phyloP scores from a whole-genome alignment of 2,329 filamentous ascomycete genomes.

The Lasiodiplodia hormozganensis region DNA sequence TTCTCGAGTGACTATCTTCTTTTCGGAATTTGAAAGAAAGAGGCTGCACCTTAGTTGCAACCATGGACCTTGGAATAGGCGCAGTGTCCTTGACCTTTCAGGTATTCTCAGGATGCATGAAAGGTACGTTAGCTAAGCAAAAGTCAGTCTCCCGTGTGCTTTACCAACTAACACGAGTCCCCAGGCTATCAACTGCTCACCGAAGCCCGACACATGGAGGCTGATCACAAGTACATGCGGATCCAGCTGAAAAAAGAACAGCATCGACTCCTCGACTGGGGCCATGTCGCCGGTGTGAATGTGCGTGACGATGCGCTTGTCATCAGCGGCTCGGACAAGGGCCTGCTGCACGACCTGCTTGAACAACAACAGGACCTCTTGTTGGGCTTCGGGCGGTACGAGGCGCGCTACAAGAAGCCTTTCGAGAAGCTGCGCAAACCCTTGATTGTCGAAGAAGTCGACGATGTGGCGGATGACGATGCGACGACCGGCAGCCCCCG shows the following conservation, averaged over 20 bases:
- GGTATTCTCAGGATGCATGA: constrained; percentile 46
- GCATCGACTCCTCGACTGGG: constrained; percentile 48
- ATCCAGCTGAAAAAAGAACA: constrained; percentile 48
- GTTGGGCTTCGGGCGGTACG: constrained; percentile 40
- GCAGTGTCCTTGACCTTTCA: constrained; percentile 45
- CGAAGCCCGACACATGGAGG: constrained; percentile 43
- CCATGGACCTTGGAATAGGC: constrained; percentile 32
- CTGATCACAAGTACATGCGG: constrained; percentile 43
- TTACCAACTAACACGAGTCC: not conserved
- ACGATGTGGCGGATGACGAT: constrained; percentile 28
- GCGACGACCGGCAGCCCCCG: not conserved
- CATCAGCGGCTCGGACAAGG: constrained; percentile 43
- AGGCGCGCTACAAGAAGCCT: constrained; percentile 39
- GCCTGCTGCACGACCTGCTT: constrained; percentile 44
- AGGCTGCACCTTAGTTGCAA: not conserved
- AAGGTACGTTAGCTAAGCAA: constrained; percentile 32
- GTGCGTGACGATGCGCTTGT: constrained; percentile 42
- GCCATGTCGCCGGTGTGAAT: constrained; percentile 41
- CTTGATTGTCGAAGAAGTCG: constrained; percentile 37
- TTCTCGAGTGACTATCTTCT: not conserved
- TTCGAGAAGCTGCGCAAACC: constrained; percentile 39
- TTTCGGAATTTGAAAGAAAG: not conserved
- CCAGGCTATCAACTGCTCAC: constrained; percentile 48
- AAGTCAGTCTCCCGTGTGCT: not conserved
- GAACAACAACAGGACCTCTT: constrained; percentile 44